Base-by-base conservation (phyloP, 768 basidiomycete species). In the Trichaptum fuscoviolaceum region DNA sequence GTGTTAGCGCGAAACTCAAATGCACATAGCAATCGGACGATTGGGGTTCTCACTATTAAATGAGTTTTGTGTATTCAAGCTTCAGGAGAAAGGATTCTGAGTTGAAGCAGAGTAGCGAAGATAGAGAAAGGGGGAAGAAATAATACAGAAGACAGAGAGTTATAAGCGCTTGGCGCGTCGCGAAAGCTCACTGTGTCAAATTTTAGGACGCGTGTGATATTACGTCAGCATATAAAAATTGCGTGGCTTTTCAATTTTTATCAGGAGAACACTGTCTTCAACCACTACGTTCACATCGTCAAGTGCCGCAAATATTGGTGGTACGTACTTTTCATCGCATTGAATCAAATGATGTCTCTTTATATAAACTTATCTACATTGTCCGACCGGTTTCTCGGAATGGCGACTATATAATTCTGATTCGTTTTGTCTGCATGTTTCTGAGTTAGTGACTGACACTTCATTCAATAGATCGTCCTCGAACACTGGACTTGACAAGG, bases 341-440 rank as follows among this genome's bases (percentile, higher is more conserved):
- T 52, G 35, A 62, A 35, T 57, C 57, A 58, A 62, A 82, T 89
- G 89, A 90, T 91, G 86, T 73, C 77, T 70, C 72, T 67, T 72
- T 67, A 66, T 58, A 74, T 70, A 77, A 72, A 77, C 79, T 91
- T 92, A 93, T 93, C 92, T 93, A 93, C 92, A 93, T 93, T 93
- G 91, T 92, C 92, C 72, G 85, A 93, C 81, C 82, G 82, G 77
- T 75, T 70, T 69, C 73, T 78, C 78, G 77, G 77, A 75, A 71
- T 84, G 88, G 85, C 80, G 89, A 88, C 66, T 68, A 64, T 67
- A 63, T 58, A 18, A 23, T 59, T 63, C 62, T 64, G 7, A 63
- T 58, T 35, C 25, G 30, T 61, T 64, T 68, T 62, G 67, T 62
- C 78, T 83, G 75, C 80, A 70, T 58, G 63, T 69, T 70, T 68